Percentiles rank a stretch among this genome's conserved stretches.
Conservation (phyloP, 2,329 filamentous ascomycete genomes). For the Xylariaceae sp. region DNA sequence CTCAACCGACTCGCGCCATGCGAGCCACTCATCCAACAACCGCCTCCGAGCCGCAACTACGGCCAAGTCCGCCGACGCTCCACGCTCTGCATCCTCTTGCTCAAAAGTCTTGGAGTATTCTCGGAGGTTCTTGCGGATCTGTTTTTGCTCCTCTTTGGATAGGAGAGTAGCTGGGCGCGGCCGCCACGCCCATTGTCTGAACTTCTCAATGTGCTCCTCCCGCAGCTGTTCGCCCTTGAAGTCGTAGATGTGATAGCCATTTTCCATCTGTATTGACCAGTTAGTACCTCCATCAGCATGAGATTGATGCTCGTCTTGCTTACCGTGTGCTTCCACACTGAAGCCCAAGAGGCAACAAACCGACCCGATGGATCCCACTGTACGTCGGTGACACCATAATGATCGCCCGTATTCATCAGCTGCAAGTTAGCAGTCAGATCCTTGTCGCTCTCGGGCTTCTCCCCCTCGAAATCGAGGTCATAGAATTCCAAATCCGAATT, state of each 20-base stretch:
- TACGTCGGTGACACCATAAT: constrained; percentile 96
- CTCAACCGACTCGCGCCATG: constrained; percentile 73
- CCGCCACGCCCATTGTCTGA: constrained; percentile 96
- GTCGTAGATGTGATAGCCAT: constrained; percentile 96
- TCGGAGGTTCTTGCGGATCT: constrained; percentile 94
- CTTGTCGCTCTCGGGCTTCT: constrained; percentile 90
- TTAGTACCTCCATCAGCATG: constrained; percentile 9
- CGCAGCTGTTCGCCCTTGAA: constrained; percentile 87
- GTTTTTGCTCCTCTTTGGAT: constrained; percentile 94
- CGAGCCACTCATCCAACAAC: constrained; percentile 82
- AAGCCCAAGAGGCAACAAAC: constrained; percentile 90
- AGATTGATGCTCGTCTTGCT: constrained; percentile 34
- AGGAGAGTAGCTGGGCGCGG: constrained; percentile 88
- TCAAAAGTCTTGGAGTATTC: constrained; percentile 96
- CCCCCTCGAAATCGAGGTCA: constrained; percentile 96
- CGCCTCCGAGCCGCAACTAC: constrained; percentile 84
- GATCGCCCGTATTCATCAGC: constrained; percentile 87
- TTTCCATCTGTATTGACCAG: constrained; percentile 75
- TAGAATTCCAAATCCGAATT: constrained; percentile 96
- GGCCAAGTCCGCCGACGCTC: constrained; percentile 88
- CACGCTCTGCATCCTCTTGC: constrained; percentile 88
- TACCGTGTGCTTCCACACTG: constrained; percentile 93
- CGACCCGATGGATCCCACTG: constrained; percentile 97
- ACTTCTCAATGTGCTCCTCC: constrained; percentile 90
- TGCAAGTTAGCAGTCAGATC: constrained; percentile 92